phyloP scores from a whole-genome alignment of 2,329 filamentous ascomycete genomes.

The Fusarium buxicola region DNA sequence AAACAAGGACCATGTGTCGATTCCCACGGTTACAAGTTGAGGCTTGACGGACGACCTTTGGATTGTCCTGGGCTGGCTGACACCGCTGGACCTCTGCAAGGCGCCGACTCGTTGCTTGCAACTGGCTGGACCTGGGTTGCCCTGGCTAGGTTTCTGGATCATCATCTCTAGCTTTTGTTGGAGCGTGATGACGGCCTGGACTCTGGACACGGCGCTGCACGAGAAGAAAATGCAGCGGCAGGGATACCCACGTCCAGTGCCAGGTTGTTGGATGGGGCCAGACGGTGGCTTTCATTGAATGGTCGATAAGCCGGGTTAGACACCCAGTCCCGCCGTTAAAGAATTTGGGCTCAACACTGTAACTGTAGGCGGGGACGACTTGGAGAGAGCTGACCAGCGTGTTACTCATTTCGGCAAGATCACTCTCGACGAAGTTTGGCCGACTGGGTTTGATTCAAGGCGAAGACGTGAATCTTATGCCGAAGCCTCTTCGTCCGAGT shows the following conservation, averaged over 20 bases:
- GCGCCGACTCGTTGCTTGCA: slow-evolving; percentile 39
- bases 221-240: slow-evolving; percentile 38
- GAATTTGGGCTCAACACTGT: slow-evolving; percentile 26
- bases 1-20: slow-evolving; percentile 40
- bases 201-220: slow-evolving; percentile 35
- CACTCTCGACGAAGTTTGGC: background rate
- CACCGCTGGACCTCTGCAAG: slow-evolving; percentile 35
- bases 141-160: slow-evolving; percentile 43
- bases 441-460: background rate
- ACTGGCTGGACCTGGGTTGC: slow-evolving; percentile 41
- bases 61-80: slow-evolving; percentile 36
- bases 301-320: slow-evolving; percentile 34
- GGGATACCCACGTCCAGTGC: slow-evolving; percentile 39
- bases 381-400: slow-evolving; percentile 25
- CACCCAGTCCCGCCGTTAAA: slow-evolving; percentile 28
- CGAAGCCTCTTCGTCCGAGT: slow-evolving; percentile 6
- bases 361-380: slow-evolving; percentile 25
- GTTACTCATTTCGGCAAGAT: slow-evolving; percentile 10
- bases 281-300: slow-evolving; percentile 47
- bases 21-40: slow-evolving; percentile 34
- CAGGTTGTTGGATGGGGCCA: slow-evolving; percentile 45
- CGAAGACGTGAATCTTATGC: background rate
- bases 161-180: slow-evolving; percentile 35
- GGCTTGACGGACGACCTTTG: slow-evolving; percentile 35
- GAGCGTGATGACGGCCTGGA: slow-evolving; percentile 42